These are phyloP conservation scores for Talaromyces sp. DNA, from an alignment of 2,329 filamentous ascomycete genomes.

Conservation along the genomic window DNA sequence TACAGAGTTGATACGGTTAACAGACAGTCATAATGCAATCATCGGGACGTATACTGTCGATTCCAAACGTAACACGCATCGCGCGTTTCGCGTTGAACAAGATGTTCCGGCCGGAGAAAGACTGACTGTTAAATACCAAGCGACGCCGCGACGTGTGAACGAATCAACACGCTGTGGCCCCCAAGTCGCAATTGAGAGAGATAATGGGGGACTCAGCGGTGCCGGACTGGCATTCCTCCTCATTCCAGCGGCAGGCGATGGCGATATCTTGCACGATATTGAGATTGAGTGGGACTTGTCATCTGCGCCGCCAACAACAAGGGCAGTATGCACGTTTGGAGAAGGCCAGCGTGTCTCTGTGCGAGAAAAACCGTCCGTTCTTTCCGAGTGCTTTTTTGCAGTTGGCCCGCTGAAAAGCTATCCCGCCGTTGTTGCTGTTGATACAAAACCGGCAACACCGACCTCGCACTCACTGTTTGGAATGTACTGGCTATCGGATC, in stretches of 20 bases:
- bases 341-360: background rate
- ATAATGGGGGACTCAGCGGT: background rate
- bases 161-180: background rate
- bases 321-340: slow-evolving; percentile 4
- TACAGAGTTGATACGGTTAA: background rate
- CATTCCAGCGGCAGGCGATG: background rate
- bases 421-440: background rate
- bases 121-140: background rate
- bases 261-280: background rate
- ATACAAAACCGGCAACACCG: background rate
- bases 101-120: background rate
- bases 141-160: slow-evolving; percentile 1
- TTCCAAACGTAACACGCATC: background rate
- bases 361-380: background rate
- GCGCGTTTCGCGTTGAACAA: background rate
- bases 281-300: slow-evolving; percentile 11
- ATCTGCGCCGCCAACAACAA: background rate
- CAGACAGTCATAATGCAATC: background rate
- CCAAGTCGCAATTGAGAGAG: background rate
- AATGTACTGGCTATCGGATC: slow-evolving; percentile 8
- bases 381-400: slow-evolving; percentile 9
- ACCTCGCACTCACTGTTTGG: background rate
- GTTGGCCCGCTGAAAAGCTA: slow-evolving; percentile 3
- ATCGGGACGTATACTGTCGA: slow-evolving; percentile 4
- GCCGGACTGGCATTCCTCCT: background rate